phyloP scores from a whole-genome alignment of 208 protist genomes.

The Porcisia hertigi region DNA sequence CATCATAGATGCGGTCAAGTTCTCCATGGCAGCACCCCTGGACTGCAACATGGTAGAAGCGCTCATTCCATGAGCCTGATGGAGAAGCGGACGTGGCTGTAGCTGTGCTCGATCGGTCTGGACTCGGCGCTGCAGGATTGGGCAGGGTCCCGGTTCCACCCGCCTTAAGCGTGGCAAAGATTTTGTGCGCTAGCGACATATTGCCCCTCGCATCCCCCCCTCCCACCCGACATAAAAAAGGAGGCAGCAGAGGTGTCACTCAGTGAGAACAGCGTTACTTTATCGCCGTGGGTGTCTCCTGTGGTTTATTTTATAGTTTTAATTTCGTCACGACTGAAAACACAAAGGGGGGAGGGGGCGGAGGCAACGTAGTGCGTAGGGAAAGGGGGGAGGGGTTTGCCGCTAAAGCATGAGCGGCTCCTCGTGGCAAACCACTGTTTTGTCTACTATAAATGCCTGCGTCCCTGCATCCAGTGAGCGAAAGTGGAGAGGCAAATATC shows the following conservation, averaged over 20 bases:
- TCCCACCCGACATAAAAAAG: no score
- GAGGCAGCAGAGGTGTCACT: not conserved
- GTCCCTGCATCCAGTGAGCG: not conserved
- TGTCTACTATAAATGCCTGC: not conserved
- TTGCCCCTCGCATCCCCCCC: not conserved
- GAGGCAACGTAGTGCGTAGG: not conserved
- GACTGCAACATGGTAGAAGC: constrained; percentile 91
- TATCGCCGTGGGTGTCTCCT: not conserved
- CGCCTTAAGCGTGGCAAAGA: constrained; percentile 27
- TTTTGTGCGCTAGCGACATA: constrained; percentile 34
- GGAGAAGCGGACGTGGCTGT: constrained; percentile 10
- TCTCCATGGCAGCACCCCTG: constrained; percentile 98
- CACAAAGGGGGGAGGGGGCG: not conserved
- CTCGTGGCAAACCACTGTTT: not conserved
- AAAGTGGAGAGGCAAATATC: not conserved
- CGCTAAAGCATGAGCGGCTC: not conserved
- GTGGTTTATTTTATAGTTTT: no score
- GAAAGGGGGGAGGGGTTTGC: not conserved
- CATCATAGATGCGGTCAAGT: constrained; percentile 96
- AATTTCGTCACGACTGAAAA: not conserved
- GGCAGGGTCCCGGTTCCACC: not conserved
- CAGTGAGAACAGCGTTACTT: not conserved
- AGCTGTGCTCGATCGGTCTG: not conserved
- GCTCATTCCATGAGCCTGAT: constrained; percentile 22
- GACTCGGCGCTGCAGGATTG: not conserved